Evolutionary conservation across 192 early-diverging fungal species (phyloP).

Genomic region (Coemansia sp.): DNA sequence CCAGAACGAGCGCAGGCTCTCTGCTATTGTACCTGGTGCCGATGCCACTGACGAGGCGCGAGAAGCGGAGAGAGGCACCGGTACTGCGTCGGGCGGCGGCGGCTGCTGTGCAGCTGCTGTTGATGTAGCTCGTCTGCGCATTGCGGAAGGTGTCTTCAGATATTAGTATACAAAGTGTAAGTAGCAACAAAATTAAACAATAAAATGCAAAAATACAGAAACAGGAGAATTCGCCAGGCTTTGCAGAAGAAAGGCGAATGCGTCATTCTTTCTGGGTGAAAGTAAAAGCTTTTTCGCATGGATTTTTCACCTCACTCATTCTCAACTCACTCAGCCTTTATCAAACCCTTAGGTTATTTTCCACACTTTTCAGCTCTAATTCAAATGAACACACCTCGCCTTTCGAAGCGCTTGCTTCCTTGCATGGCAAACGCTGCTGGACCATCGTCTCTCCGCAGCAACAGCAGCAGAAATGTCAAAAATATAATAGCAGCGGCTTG

Average conservation of each 20-base stretch:
- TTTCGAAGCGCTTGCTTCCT: background rate
- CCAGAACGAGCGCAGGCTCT: constrained; percentile 51
- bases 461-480: background rate
- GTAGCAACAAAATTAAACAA: background rate
- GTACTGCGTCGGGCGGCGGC: constrained; percentile 1
- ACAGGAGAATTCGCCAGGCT: background rate
- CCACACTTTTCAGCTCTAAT: background rate
- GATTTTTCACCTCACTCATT: background rate
- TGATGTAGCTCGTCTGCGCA: background rate
- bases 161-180: background rate
- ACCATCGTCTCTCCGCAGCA: background rate
- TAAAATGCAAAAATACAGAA: background rate
- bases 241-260: background rate
- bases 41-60: constrained; percentile 37
- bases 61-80: constrained; percentile 16
- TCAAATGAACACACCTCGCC: background rate
- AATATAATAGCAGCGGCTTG: background rate
- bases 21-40: constrained; percentile 46
- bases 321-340: no score
- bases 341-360: background rate
- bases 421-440: background rate
- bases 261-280: background rate
- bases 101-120: background rate
- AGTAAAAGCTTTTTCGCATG: background rate
- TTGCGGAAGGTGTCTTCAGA: background rate